A percentile compares a stretch with the other conserved stretches of the same genome.
These are phyloP conservation scores for Psilocybe sp. DNA, from an alignment of 768 basidiomycete species.

Conservation along the genomic window DNA sequence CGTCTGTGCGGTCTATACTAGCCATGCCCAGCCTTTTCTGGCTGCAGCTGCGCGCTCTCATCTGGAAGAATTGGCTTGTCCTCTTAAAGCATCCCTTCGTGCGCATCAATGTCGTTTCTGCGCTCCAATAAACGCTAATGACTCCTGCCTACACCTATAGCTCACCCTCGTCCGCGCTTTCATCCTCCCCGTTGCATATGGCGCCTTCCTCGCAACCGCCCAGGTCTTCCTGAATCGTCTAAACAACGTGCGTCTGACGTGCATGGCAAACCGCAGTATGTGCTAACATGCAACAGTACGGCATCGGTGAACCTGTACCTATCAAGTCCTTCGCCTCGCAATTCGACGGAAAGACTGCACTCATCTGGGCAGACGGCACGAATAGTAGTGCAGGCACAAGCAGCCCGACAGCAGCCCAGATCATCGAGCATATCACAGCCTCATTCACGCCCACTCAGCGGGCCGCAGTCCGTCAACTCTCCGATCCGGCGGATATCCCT, in stretches of 20 bases:
- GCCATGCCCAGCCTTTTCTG: slow-evolving; percentile 38
- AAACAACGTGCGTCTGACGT: slow-evolving; percentile 48
- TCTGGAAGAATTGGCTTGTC: slow-evolving; percentile 75
- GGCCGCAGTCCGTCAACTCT: slow-evolving; percentile 45
- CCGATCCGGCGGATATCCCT: slow-evolving; percentile 47
- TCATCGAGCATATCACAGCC: slow-evolving; percentile 59
- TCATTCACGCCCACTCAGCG: slow-evolving; percentile 49
- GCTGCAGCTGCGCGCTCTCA: slow-evolving; percentile 57
- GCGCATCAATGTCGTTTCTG: not conserved
- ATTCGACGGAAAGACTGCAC: slow-evolving; percentile 49
- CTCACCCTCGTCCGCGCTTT: slow-evolving; percentile 61
- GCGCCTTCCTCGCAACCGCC: slow-evolving; percentile 63
- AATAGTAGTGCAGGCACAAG: slow-evolving; percentile 37
- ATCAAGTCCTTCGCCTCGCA: slow-evolving; percentile 43
- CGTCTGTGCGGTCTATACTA: too few relatives aligned
- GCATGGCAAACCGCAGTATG: not conserved
- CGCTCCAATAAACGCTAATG: not conserved
- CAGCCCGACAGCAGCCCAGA: slow-evolving; percentile 50
- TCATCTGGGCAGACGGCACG: slow-evolving; percentile 72
- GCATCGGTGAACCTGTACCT: slow-evolving; percentile 55
- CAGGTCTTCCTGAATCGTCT: slow-evolving; percentile 57
- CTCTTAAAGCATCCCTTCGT: slow-evolving; percentile 65
- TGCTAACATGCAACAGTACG: slow-evolving; percentile 41
- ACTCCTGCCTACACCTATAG: slow-evolving; percentile 25
- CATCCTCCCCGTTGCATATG: slow-evolving; percentile 62